A percentile compares a stretch with the other conserved stretches of the same genome.
Conservation (phyloP, 495 filamentous ascomycete species). For the Saxispiralis lemnorum region DNA sequence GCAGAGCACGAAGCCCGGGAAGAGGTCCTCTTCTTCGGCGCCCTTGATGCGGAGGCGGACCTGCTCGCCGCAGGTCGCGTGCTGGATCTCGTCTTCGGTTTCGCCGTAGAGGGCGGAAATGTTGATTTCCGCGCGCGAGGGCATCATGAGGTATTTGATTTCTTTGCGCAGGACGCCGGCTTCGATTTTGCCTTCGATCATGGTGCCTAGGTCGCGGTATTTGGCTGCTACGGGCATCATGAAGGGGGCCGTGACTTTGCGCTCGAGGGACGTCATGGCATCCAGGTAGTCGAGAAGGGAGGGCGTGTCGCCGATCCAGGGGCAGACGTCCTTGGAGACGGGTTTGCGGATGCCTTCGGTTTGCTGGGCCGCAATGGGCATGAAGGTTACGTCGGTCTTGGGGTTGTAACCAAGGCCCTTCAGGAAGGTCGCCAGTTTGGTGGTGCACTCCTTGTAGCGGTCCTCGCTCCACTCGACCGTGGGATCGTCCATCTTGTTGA, state of each 20-base stretch:
- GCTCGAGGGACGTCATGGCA: slow-evolving; percentile 74
- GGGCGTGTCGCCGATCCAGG: slow-evolving; percentile 72
- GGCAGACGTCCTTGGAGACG: slow-evolving; percentile 51
- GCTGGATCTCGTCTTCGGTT: slow-evolving; percentile 75
- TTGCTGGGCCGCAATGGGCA: slow-evolving; percentile 88
- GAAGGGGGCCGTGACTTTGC: slow-evolving; percentile 93
- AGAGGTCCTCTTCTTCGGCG: slow-evolving; percentile 91
- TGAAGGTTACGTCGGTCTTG: slow-evolving; percentile 79
- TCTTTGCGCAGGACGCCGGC: slow-evolving; percentile 82
- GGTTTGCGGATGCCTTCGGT: slow-evolving; percentile 75
- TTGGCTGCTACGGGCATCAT: slow-evolving; percentile 97
- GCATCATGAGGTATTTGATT: slow-evolving; percentile 75
- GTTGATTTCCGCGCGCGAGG: slow-evolving; percentile 62
- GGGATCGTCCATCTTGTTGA: slow-evolving; percentile 98
- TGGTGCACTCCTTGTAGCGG: slow-evolving; percentile 78
- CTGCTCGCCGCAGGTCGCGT: slow-evolving; percentile 81
- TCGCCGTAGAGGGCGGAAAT: slow-evolving; percentile 82
- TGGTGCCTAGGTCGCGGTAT: slow-evolving; percentile 93
- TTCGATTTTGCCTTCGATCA: slow-evolving; percentile 94
- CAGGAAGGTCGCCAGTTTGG: slow-evolving; percentile 73
- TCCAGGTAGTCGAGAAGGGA: slow-evolving; percentile 89
- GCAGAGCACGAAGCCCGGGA: slow-evolving; percentile 93
- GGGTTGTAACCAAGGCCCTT: slow-evolving; percentile 82
- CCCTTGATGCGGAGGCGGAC: slow-evolving; percentile 81
- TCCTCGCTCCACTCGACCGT: slow-evolving; percentile 91